A percentile compares a stretch with the other conserved stretches of the same genome.
Evolutionary conservation across 164 flowering plant species (phyloP).

Genomic region (Dillenia suffruticosa): DNA sequence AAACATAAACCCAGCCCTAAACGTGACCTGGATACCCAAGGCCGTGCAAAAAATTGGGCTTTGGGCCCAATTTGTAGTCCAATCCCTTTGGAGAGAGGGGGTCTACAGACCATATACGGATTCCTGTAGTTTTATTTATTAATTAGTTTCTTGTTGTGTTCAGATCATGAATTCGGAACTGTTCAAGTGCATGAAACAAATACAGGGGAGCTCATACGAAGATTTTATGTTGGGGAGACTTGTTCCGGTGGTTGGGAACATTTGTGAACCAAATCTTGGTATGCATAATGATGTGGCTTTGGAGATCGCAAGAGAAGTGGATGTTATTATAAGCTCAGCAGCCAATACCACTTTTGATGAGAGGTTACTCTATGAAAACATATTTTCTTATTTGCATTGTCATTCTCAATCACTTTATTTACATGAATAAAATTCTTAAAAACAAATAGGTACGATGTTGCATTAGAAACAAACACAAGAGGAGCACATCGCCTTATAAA

Average conservation of each 20-base stretch:
- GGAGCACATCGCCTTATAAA: conserved; percentile 28
- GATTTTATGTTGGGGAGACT: conserved; percentile 61
- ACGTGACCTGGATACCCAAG: too few species aligned
- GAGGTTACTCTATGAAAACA: conserved; percentile 27
- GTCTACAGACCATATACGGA: too few species aligned
- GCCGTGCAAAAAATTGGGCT: too few species aligned
- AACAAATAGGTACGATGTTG: conserved; percentile 31
- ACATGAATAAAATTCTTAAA: not conserved
- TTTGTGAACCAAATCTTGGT: conserved; percentile 52
- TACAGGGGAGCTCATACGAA: conserved; percentile 44
- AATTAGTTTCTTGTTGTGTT: not conserved
- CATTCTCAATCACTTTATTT: not conserved
- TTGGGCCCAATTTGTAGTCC: too few species aligned
- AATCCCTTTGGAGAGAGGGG: too few species aligned
- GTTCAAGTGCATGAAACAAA: conserved; percentile 45
- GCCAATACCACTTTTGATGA: conserved; percentile 77
- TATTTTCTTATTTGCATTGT: not conserved
- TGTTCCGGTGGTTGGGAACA: conserved; percentile 58
- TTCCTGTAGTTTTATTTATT: not conserved
- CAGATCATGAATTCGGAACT: conserved; percentile 59
- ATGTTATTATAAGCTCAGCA: conserved; percentile 61
- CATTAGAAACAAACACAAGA: conserved; percentile 31
- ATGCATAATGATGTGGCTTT: conserved; percentile 20
- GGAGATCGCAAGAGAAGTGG: conserved; percentile 45
- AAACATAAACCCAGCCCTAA: too few species aligned